Evolutionary conservation across 768 basidiomycete genomes (phyloP).

Genomic region (Panellus pusillus): DNA sequence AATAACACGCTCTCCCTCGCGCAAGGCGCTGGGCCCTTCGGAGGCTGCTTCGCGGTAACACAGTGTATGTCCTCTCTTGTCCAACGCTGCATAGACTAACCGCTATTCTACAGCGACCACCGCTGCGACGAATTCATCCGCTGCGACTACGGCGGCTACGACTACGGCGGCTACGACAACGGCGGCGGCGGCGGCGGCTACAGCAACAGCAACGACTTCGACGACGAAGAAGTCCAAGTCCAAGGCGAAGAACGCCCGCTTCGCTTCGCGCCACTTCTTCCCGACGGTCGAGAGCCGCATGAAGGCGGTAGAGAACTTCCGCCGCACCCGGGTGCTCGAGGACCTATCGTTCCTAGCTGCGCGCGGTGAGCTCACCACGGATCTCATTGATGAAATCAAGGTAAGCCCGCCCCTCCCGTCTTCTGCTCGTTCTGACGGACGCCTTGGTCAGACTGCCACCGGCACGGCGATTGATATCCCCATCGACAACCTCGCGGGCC

Average conservation of each 20-base stretch:
- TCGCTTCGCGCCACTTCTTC: slow-evolving; percentile 17
- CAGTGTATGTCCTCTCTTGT: slow-evolving; percentile 5
- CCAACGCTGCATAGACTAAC: not conserved
- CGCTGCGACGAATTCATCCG: not conserved
- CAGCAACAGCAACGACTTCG: not conserved
- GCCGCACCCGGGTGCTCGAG: slow-evolving; percentile 8
- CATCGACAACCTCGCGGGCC: slow-evolving; percentile 25
- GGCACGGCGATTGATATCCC: slow-evolving; percentile 28
- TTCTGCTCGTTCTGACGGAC: not conserved
- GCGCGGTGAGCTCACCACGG: slow-evolving; percentile 23
- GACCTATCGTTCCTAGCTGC: slow-evolving; percentile 16
- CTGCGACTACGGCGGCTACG: slow-evolving; percentile 2
- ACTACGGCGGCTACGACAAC: slow-evolving; percentile 1
- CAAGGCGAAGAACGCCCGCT: slow-evolving; percentile 3
- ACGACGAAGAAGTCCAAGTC: not conserved
- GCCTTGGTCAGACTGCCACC: slow-evolving; percentile 20
- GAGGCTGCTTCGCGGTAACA: slow-evolving; percentile 28
- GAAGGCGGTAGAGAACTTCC: slow-evolving; percentile 13
- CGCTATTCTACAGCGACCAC: not conserved
- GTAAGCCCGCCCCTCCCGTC: slow-evolving; percentile 1
- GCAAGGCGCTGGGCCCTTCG: slow-evolving; percentile 33
- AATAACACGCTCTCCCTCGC: slow-evolving; percentile 19
- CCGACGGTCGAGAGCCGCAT: slow-evolving; percentile 16
- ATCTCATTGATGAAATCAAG: slow-evolving; percentile 25
- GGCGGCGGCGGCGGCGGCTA: slow-evolving; percentile 1